Base-by-base conservation (phyloP, 176 grass and related monocot species). In the Rhynchospora breviuscula region DNA sequence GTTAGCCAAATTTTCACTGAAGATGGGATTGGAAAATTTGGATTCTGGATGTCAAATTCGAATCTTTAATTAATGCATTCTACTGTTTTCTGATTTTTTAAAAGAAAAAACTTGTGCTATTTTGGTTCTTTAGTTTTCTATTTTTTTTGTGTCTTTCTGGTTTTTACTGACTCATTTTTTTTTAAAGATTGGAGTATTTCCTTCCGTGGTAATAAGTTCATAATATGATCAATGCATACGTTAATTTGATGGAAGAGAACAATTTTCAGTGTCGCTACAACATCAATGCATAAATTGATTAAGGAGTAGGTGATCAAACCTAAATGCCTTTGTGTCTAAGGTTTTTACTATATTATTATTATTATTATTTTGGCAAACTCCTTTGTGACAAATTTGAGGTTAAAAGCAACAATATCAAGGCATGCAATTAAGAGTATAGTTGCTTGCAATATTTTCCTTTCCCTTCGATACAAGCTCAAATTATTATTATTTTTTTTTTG, bases 61-160 rank as follows among this genome's bases (percentile, higher is more conserved):
- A 56, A 57, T 78, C 22, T 78, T 76, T 54, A 78, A 33, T 78
- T 35, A 78, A 33, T 78, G 73, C 49, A 29, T 68, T 69, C 13
- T 67, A 69, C 15, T 2, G 66, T 40, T 69, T 69, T 69, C 15
- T 26, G 26, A 44, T 69, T 69, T 69, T 10, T 52, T 1, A 52
- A 10, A 45, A 3, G n/a, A n/a, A 69, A n/a, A n/a, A 12, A 44
- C 13, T 17, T 67, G 63, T 35, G 15, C 63, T 67, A 8, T 1
- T 6, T 8, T 67, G 26, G 11, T 15, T 67, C 35, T 40, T 40
- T 40, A 40, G 35, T 33, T 67, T 35, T 67, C 3, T n/a, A 33
- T 67, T 35, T 66, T 13, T 40, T 3, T 40, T n/a, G n/a, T n/a
- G 2, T 40, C 2, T 1, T 40, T 40, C 35, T 40, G 35, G 4